Conservation (phyloP, 163 green algal genomes). For the Coccomyxa subellipsoidea region DNA sequence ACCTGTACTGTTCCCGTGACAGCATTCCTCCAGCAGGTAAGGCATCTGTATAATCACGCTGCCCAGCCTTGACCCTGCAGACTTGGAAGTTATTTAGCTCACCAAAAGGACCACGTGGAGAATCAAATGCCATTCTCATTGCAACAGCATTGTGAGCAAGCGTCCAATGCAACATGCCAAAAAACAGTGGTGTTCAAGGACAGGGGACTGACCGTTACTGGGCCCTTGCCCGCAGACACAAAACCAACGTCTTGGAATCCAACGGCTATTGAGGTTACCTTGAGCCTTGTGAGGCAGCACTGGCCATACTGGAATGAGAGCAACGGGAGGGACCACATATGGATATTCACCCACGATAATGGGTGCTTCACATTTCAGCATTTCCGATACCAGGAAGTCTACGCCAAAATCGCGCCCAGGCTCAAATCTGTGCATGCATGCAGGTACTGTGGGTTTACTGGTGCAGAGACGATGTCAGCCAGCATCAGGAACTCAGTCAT, state of each 20-base stretch:
- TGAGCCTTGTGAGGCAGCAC: background rate
- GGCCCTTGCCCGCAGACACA: background rate
- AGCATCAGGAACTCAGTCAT: background rate
- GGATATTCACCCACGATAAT: background rate
- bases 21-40: background rate
- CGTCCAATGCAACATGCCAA: background rate
- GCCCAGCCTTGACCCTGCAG: too few relatives aligned
- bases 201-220: too few relatives aligned
- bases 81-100: too few relatives aligned
- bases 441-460: conserved; percentile 1
- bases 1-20: background rate
- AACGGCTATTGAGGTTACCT: background rate
- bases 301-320: background rate
- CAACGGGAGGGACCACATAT: background rate
- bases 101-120: too few relatives aligned
- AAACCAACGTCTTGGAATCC: background rate
- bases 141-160: too few relatives aligned
- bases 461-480: background rate
- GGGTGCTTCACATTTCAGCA: too few relatives aligned
- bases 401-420: too few relatives aligned
- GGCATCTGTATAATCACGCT: too few relatives aligned
- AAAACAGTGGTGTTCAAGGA: too few relatives aligned
- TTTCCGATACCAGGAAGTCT: too few relatives aligned
- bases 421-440: too few relatives aligned
- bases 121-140: too few relatives aligned